A percentile compares a stretch with the other conserved stretches of the same genome.
phyloP scores from a whole-genome alignment of 257 asterid genomes.

The Rauvolfia tetraphylla region DNA sequence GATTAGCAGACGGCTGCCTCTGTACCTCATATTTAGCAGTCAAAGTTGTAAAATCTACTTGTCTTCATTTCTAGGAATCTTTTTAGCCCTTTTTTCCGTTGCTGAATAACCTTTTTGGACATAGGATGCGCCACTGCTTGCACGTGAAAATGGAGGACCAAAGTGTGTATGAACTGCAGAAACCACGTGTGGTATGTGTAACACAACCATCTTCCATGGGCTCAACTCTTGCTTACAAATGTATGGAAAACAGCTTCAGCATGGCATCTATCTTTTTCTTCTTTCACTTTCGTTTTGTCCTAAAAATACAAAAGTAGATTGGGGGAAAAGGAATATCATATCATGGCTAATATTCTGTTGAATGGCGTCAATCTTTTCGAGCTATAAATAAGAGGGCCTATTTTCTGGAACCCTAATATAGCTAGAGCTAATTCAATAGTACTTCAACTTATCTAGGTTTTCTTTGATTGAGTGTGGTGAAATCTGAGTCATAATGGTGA shows the following conservation, averaged over 20 bases:
- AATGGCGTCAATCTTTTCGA: background rate
- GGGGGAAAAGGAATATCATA: background rate
- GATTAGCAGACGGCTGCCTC: too few species aligned
- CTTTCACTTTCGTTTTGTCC: background rate
- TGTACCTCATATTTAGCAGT: background rate
- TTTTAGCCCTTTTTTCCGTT: too few species aligned
- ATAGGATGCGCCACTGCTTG: background rate
- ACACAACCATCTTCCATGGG: constrained; percentile 15
- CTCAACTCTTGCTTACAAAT: constrained; percentile 12
- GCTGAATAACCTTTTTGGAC: too few species aligned
- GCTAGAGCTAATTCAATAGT: background rate
- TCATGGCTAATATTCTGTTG: background rate
- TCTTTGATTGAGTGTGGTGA: too few species aligned
- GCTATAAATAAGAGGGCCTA: background rate
- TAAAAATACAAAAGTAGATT: background rate
- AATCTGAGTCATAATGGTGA: constrained; percentile 3
- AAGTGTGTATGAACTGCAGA: constrained; percentile 7
- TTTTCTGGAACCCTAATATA: background rate
- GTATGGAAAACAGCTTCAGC: background rate
- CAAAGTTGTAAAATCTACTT: too few species aligned
- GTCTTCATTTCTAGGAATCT: too few species aligned
- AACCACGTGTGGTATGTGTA: constrained; percentile 22
- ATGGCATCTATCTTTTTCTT: background rate
- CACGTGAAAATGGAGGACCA: constrained; percentile 18
- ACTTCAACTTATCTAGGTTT: background rate